Percentiles rank a stretch among this genome's conserved stretches.
These are phyloP conservation scores for Aspergillus sp. DNA, from an alignment of 2,329 filamentous ascomycete genomes.

Conservation along the genomic window DNA sequence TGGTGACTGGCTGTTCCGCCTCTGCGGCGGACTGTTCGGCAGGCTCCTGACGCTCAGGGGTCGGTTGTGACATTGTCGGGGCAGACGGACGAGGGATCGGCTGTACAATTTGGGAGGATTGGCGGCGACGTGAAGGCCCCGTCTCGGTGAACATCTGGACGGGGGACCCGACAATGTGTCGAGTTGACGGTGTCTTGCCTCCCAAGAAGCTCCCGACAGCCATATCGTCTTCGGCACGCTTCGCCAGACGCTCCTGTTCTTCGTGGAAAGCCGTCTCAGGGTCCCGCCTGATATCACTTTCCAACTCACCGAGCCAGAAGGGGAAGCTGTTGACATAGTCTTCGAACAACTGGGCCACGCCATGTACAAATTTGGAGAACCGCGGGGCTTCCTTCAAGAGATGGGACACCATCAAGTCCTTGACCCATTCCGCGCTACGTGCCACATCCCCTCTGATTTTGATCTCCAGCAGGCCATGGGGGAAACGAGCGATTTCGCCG, in stretches of 20 bases:
- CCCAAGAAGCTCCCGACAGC: slow-evolving; percentile 87
- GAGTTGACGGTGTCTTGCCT: slow-evolving; percentile 39
- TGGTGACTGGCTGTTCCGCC: slow-evolving; percentile 48
- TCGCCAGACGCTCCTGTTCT: slow-evolving; percentile 80
- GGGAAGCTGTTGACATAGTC: slow-evolving; percentile 95
- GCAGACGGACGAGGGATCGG: slow-evolving; percentile 28
- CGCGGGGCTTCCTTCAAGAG: slow-evolving; percentile 84
- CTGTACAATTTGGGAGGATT: slow-evolving; percentile 30
- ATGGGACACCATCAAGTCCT: slow-evolving; percentile 89
- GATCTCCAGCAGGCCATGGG: slow-evolving; percentile 88
- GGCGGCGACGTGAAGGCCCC: slow-evolving; percentile 25
- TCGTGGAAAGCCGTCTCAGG: slow-evolving; percentile 88
- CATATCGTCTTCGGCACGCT: slow-evolving; percentile 80
- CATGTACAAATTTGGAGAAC: slow-evolving; percentile 97
- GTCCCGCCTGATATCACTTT: slow-evolving; percentile 91
- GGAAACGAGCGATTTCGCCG: slow-evolving; percentile 88
- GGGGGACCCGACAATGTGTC: slow-evolving; percentile 39
- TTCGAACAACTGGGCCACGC: slow-evolving; percentile 87
- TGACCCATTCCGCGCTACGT: slow-evolving; percentile 80
- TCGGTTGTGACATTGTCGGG: slow-evolving; percentile 42
- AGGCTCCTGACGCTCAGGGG: slow-evolving; percentile 39
- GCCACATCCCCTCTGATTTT: slow-evolving; percentile 64
- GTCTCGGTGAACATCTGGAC: slow-evolving; percentile 30
- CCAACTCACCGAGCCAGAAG: slow-evolving; percentile 91
- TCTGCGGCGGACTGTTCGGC: slow-evolving; percentile 25